Base-by-base conservation (phyloP, 108 stramenopile genomes). In the Nannochloropsis oceanica region DNA sequence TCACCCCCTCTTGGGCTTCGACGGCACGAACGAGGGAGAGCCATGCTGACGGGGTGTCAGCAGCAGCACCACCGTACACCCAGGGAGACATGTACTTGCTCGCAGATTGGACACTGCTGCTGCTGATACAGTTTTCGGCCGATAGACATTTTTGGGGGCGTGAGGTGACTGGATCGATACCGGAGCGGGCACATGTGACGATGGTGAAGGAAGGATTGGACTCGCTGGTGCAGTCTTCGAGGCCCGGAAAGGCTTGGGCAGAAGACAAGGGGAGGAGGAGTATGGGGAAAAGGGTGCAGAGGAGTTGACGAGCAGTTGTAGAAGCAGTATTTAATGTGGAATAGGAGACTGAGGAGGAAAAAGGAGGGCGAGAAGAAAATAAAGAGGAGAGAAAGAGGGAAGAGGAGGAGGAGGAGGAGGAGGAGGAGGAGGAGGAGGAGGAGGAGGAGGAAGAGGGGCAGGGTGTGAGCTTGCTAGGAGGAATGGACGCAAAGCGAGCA, bases 91-190 rank as follows among this genome's bases (percentile, higher is more conserved):
- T 84, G 12, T 84, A 43, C 50, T 88, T 88, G 44, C 80, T 50
- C 43, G 87, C 84, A 25, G 44, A 79, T 42, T 84, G 84, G 0
- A 88, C 81, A 42, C 84, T 80, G 10, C 84, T 84, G 43, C 84
- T 84, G 46, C 84, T 84, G 26, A 88, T 20, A 44, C 87, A 88
- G 73, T 88, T 88, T 44, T 88, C 87, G 42, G 87, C 79, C 43
- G 87, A 84, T 25, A 85, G 27, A n/a, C 20, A 43, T 46, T 26
- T 18, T 8, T 20, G 13, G 34, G 84, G 84, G 0, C 26, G 8
- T 18, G 24, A 13, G 42, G 59, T 34, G 26, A 27, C 27, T 3
- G 50, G 87, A 44, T 83, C 83, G 14, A 87, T 43, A 13, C 87
- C 87, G 13, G 79, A 80, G 12, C 84, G 87, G 22, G 59, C 73